Conservation (phyloP, 805 yeast species). For the Starmerella riodocensis region DNA sequence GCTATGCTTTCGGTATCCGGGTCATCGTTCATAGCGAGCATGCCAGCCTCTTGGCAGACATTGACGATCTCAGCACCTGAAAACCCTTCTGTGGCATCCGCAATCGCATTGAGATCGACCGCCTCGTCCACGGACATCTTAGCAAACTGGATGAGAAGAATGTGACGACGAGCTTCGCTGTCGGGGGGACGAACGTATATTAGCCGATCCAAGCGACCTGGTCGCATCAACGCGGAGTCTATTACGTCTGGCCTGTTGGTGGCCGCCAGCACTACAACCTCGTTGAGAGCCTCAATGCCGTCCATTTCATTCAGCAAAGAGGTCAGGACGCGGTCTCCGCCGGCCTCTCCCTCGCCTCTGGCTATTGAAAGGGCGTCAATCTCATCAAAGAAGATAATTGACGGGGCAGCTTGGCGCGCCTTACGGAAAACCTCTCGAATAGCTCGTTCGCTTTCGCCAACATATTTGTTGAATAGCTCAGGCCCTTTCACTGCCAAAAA, state of each 20-base stretch:
- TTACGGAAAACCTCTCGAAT: slow-evolving; percentile 86
- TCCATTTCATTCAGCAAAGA: slow-evolving; percentile 89
- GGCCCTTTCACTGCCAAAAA: slow-evolving; percentile 96
- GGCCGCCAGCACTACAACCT: slow-evolving; percentile 90
- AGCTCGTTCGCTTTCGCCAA: slow-evolving; percentile 88
- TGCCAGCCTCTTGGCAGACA: slow-evolving; percentile 88
- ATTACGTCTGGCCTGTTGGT: slow-evolving; percentile 90
- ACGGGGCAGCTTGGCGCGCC: slow-evolving; percentile 90
- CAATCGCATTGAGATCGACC: slow-evolving; percentile 41
- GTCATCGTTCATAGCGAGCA: slow-evolving; percentile 81
- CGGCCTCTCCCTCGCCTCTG: slow-evolving; percentile 47
- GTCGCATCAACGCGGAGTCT: slow-evolving; percentile 84
- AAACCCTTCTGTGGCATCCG: slow-evolving; percentile 67
- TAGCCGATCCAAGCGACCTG: slow-evolving; percentile 90
- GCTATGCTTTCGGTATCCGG: slow-evolving; percentile 36
- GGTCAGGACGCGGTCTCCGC: slow-evolving; percentile 72
- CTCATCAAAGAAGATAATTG: slow-evolving; percentile 90
- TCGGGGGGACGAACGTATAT: slow-evolving; percentile 92
- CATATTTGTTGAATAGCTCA: slow-evolving; percentile 85
- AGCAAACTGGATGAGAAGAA: slow-evolving; percentile 52
- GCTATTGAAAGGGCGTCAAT: slow-evolving; percentile 84
- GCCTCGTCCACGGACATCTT: slow-evolving; percentile 46
- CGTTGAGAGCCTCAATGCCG: slow-evolving; percentile 89
- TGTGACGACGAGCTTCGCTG: slow-evolving; percentile 61
- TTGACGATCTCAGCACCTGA: slow-evolving; percentile 94